Conservation (phyloP, 2,329 filamentous ascomycete genomes). For the Aspergillus awamori region DNA sequence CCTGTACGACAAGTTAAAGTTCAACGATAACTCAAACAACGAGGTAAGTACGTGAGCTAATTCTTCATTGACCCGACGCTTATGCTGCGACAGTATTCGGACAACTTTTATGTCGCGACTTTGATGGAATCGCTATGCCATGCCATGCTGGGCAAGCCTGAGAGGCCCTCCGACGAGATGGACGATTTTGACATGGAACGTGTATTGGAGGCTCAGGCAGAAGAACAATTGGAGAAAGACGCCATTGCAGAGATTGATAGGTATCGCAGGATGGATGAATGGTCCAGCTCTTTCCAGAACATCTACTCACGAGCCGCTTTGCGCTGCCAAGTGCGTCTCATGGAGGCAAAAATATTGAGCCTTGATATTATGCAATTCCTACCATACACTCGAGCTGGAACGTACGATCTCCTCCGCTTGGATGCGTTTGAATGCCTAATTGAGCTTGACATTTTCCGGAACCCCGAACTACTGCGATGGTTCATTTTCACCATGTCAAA, state of each 20-base stretch:
- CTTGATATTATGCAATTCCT: constrained; percentile 60
- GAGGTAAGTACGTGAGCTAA: constrained; percentile 41
- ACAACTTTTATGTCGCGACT: constrained; percentile 83
- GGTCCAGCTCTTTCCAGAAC: constrained; percentile 68
- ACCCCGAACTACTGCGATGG: constrained; percentile 57
- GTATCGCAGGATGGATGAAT: constrained; percentile 67
- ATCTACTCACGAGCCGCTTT: constrained; percentile 64
- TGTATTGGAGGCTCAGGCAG: constrained; percentile 53
- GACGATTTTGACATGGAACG: constrained; percentile 51
- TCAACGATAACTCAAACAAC: constrained; percentile 94
- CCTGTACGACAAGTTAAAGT: constrained; percentile 83
- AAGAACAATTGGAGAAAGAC: constrained; percentile 59
- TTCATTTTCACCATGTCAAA: constrained; percentile 59
- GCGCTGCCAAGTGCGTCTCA: constrained; percentile 60
- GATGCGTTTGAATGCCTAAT: constrained; percentile 62
- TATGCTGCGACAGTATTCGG: constrained; percentile 64
- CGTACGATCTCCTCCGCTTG: constrained; percentile 62
- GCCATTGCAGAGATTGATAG: constrained; percentile 65
- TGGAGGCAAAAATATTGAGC: constrained; percentile 56
- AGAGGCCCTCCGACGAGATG: constrained; percentile 45
- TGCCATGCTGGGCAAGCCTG: constrained; percentile 52
- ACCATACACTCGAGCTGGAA: constrained; percentile 62
- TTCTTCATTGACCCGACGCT: constrained; percentile 8
- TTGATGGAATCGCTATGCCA: constrained; percentile 69
- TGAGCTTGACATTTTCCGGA: constrained; percentile 57